Evolutionary conservation across 805 yeast genomes (phyloP).

Genomic region (Schizosaccharomyces lindneri): DNA sequence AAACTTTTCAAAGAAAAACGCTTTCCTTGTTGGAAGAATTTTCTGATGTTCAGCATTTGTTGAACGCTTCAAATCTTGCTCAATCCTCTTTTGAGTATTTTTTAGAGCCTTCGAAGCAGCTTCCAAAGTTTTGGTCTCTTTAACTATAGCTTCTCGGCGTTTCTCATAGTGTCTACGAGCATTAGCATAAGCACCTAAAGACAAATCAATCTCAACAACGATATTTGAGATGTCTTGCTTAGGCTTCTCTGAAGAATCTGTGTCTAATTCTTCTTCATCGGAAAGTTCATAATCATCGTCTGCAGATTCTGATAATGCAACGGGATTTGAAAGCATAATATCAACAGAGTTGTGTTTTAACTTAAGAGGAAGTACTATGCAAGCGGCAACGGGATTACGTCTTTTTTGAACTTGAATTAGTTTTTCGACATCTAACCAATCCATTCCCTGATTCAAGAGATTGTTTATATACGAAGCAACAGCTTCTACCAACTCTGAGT

Average conservation of each 20-base stretch:
- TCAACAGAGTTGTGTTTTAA: neutral
- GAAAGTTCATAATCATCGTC: conserved; percentile 9
- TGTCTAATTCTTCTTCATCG: conserved; percentile 3
- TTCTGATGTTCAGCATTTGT: conserved; percentile 37
- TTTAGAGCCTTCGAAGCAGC: conserved; percentile 55
- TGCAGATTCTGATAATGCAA: neutral
- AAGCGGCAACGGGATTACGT: conserved; percentile 43
- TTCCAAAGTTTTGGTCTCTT: conserved; percentile 57
- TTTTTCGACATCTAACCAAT: conserved; percentile 74
- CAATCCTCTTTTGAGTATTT: conserved; percentile 57
- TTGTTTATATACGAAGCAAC: conserved; percentile 44
- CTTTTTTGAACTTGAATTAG: conserved; percentile 43
- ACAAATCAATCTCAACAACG: conserved; percentile 39
- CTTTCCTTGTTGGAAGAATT: conserved; percentile 24
- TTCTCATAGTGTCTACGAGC: conserved; percentile 59
- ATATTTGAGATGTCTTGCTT: conserved; percentile 11
- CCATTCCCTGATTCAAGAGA: conserved; percentile 62
- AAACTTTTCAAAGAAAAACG: conserved; percentile 82
- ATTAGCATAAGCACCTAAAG: conserved; percentile 64
- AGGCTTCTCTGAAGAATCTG: neutral
- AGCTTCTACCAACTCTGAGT: conserved; percentile 46
- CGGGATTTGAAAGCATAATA: neutral
- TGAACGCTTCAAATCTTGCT: conserved; percentile 36
- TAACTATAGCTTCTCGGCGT: conserved; percentile 48
- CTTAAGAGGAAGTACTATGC: neutral